A percentile compares a stretch with the other conserved stretches of the same genome.
These are phyloP conservation scores for Leccinum uliginosum DNA, from an alignment of 768 basidiomycete genomes.

Conservation along the genomic window DNA sequence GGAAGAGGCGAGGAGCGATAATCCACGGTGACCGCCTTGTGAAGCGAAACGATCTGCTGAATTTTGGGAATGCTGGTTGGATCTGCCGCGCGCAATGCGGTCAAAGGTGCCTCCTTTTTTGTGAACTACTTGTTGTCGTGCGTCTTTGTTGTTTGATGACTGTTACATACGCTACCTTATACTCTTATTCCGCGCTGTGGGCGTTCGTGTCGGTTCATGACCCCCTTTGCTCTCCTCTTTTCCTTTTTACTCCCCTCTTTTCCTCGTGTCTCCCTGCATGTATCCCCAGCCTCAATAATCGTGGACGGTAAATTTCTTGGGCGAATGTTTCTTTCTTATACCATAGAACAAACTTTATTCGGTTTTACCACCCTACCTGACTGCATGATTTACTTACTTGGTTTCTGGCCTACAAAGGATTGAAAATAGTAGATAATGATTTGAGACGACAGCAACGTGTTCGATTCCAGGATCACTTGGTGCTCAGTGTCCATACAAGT, in stretches of 20 bases:
- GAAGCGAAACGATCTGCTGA: neutral
- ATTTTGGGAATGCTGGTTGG: neutral
- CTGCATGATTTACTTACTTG: neutral
- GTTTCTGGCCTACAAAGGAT: neutral
- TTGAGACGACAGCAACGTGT: no score
- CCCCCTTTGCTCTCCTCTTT: neutral
- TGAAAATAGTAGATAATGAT: no score
- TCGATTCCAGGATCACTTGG: no score
- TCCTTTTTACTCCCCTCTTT: neutral
- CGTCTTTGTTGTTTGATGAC: neutral
- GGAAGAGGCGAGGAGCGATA: constrained; percentile 54
- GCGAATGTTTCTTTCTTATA: neutral
- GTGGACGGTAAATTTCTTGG: neutral
- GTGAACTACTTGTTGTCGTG: neutral
- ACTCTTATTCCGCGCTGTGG: neutral
- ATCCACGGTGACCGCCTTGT: constrained; percentile 14
- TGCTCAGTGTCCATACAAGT: no score
- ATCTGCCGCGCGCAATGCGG: no score
- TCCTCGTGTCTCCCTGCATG: neutral
- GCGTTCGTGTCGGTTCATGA: neutral
- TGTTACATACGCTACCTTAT: neutral
- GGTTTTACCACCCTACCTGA: neutral
- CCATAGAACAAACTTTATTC: neutral
- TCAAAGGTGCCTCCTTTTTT: no score
- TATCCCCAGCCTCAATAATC: neutral